phyloP scores from a whole-genome alignment of 768 basidiomycete genomes.

The Suillus subalutaceus region DNA sequence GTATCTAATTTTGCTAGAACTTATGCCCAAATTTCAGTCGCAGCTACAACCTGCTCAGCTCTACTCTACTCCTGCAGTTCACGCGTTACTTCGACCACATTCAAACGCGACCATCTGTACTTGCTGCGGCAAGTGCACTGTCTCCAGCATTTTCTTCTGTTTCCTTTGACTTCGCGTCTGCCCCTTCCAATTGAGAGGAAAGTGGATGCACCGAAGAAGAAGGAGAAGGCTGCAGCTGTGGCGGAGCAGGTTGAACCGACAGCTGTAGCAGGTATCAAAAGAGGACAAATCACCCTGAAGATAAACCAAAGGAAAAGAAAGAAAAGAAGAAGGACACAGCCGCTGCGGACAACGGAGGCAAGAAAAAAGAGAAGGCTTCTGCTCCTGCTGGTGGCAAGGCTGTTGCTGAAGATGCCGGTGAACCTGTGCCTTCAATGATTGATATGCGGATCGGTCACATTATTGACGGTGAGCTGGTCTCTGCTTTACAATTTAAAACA shows the following conservation, averaged over 20 bases:
- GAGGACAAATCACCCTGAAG: constrained; percentile 23
- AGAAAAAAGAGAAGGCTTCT: constrained; percentile 46
- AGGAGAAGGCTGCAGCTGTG: constrained; percentile 55
- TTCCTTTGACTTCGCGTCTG: constrained; percentile 70
- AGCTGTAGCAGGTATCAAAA: constrained; percentile 41
- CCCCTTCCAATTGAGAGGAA: constrained; percentile 78
- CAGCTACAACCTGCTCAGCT: constrained; percentile 72
- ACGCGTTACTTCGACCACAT: constrained; percentile 97
- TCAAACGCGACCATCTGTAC: constrained; percentile 70
- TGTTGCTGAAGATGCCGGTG: constrained; percentile 64
- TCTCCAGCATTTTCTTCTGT: constrained; percentile 59
- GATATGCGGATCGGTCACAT: constrained; percentile 95
- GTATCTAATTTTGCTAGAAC: constrained; percentile 7
- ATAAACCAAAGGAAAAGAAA: constrained; percentile 51
- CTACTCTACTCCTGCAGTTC: constrained; percentile 77
- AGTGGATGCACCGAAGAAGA: constrained; percentile 75
- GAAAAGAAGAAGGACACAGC: constrained; percentile 51
- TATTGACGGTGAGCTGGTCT: constrained; percentile 68
- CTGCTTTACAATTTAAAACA: background rate
- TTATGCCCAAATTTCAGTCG: constrained; percentile 47
- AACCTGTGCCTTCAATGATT: constrained; percentile 94
- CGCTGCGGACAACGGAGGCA: constrained; percentile 34
- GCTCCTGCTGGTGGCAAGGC: constrained; percentile 33
- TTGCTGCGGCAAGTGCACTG: constrained; percentile 53
- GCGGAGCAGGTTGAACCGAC: constrained; percentile 35